Evolutionary conservation across 2,329 filamentous ascomycete species (phyloP).

Genomic region (Aureobasidium mangrovei): DNA sequence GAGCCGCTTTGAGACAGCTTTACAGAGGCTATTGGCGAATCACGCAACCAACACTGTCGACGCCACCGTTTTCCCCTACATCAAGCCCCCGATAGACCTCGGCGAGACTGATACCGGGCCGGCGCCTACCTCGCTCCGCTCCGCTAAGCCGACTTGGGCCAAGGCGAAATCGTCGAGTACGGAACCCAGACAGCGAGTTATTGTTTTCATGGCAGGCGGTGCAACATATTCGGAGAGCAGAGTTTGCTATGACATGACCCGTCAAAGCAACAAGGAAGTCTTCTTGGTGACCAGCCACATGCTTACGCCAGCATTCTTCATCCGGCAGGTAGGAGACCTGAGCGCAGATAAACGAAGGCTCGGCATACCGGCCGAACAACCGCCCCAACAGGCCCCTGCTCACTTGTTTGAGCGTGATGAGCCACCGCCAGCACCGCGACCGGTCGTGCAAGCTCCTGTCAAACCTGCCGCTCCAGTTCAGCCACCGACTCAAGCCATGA

Average conservation of each 20-base stretch:
- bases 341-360: slow-evolving; percentile 65
- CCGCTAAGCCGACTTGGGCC: slow-evolving; percentile 92
- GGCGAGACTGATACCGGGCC: slow-evolving; percentile 48
- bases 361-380: slow-evolving; percentile 71
- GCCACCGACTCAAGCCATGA: slow-evolving; percentile 49
- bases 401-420: slow-evolving; percentile 73
- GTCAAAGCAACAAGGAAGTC: slow-evolving; percentile 66
- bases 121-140: slow-evolving; percentile 62
- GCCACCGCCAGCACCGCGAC: slow-evolving; percentile 23
- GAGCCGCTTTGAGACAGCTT: slow-evolving; percentile 73
- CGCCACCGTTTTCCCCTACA: slow-evolving; percentile 39
- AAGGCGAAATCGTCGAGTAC: slow-evolving; percentile 60
- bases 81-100: slow-evolving; percentile 50
- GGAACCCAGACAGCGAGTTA: slow-evolving; percentile 81
- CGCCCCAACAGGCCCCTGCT: slow-evolving; percentile 70
- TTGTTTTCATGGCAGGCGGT: slow-evolving; percentile 91
- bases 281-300: slow-evolving; percentile 87
- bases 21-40: slow-evolving; percentile 81
- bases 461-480: slow-evolving; percentile 19
- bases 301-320: slow-evolving; percentile 73
- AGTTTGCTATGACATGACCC: slow-evolving; percentile 77
- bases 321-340: slow-evolving; percentile 75
- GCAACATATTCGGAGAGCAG: slow-evolving; percentile 89
- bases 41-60: slow-evolving; percentile 36
- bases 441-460: slow-evolving; percentile 22